Evolutionary conservation across 2,329 filamentous ascomycete species (phyloP).

Genomic region (Septoria linicola): DNA sequence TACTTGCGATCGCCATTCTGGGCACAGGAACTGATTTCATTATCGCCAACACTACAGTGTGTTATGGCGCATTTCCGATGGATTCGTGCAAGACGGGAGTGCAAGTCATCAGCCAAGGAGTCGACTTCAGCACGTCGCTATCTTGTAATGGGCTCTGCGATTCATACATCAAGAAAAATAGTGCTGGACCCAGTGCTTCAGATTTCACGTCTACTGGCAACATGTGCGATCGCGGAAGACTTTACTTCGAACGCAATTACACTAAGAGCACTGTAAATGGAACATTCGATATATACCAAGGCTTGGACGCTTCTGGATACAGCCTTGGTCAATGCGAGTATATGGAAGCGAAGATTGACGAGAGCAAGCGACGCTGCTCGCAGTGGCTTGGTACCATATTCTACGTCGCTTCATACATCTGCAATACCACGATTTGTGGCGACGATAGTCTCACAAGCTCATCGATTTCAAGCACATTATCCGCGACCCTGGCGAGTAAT

Average conservation of each 20-base stretch:
- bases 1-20: neutral
- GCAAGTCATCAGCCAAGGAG: slow-evolving; percentile 17
- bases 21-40: slow-evolving; percentile 14
- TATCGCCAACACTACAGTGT: slow-evolving; percentile 21
- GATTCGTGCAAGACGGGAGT: slow-evolving; percentile 13
- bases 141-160: slow-evolving; percentile 14
- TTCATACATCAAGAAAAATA: slow-evolving; percentile 14
- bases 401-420: slow-evolving; percentile 12
- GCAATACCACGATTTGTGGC: slow-evolving; percentile 19
- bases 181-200: neutral
- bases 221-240: slow-evolving; percentile 14
- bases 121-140: slow-evolving; percentile 14
- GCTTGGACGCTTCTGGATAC: slow-evolving; percentile 14
- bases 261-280: slow-evolving; percentile 14
- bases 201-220: slow-evolving; percentile 18
- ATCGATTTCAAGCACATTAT: slow-evolving; percentile 2
- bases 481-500: neutral
- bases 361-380: slow-evolving; percentile 16
- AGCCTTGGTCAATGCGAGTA: slow-evolving; percentile 14
- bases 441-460: neutral
- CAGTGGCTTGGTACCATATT: slow-evolving; percentile 17
- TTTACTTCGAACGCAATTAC: slow-evolving; percentile 15
- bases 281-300: slow-evolving; percentile 20
- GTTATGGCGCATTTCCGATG: slow-evolving; percentile 20
- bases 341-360: slow-evolving; percentile 6